Base-by-base conservation (phyloP, 2,329 filamentous ascomycete species). In the Ceratocystis harringtonii region DNA sequence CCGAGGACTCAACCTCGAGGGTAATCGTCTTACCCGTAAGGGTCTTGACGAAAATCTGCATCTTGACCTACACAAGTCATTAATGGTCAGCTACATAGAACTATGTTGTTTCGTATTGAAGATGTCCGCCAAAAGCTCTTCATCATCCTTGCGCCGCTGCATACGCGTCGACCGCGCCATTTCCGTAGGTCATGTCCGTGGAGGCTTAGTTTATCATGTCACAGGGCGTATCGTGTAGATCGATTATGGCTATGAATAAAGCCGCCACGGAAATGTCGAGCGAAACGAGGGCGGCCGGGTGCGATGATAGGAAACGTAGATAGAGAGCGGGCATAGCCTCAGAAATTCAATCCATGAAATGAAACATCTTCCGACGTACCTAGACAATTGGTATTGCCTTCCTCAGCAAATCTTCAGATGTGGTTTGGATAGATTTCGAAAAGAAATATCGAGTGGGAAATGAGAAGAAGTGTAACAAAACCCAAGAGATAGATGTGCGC, bases 21-120 rank as follows among this genome's bases (percentile, higher is more conserved):
- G 94, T 97, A 88, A 97, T 97, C 78, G 94, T 97, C 89, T 97
- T 97, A 77, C 94, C 94, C 89, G 94, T 97, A 75, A 97, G 84
- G 84, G 85, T 87, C 80, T 87, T 87, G 75, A 87, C 85, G 81
- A 88, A 88, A 78, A 87, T 87, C 82, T 87, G 84, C 84, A 87
- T 87, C 79, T 78, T 84, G 84, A 83, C 83, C 82, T 65, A 61
- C 25, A 62, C 57, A 62, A 41, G 50, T 52, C 22, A n/a, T 28
- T 68, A 57, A 28, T 8, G 50, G 55, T 68, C 63, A 68, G 66
- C 84, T 73, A 72, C 74, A 75, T 71, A 70, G 48, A 63, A 69
- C 69, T 69, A 32, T 12, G 48, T 63, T 66, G 58, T 62, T 32
- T 43, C 41, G 61, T 17, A 32, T 60, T 60, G 48, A 15, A 30